Conservation (phyloP, 352 stramenopile genomes). For the Phytophthora cactorum region DNA sequence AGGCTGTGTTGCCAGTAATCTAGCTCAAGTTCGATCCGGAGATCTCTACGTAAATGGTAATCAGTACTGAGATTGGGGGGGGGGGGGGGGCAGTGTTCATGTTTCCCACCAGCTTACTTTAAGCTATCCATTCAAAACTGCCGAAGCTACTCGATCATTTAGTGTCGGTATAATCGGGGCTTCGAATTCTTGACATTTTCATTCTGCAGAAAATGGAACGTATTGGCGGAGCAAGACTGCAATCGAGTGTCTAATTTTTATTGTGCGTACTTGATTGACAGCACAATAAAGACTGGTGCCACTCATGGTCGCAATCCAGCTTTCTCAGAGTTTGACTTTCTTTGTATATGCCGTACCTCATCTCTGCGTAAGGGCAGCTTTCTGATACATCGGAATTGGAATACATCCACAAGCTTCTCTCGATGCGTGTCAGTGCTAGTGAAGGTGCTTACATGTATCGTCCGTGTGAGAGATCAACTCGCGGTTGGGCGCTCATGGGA, state of each 20-base stretch:
- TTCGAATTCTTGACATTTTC: neutral
- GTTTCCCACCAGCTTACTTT: no score
- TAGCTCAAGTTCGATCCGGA: no score
- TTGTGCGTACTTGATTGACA: neutral
- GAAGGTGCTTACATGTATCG: neutral
- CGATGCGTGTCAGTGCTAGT: neutral
- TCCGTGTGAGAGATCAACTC: neutral
- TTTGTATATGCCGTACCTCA: neutral
- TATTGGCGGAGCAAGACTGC: neutral
- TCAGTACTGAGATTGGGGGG: no score
- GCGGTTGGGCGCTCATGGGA: neutral
- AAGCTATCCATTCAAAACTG: no score
- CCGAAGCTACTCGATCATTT: no score
- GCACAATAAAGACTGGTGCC: neutral
- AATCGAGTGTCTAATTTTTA: neutral
- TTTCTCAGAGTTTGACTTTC: neutral
- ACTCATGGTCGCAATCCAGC: neutral
- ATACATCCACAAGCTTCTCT: neutral
- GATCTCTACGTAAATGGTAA: no score
- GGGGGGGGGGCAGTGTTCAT: no score
- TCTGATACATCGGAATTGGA: neutral
- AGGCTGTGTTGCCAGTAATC: no score
- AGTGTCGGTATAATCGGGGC: neutral
- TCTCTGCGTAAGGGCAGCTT: neutral
- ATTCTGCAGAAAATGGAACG: neutral